Evolutionary conservation across 106 monocot species (phyloP), one percentile per base, ranked within the genome.

Genomic region (Dioscorea dumetorum): DNA sequence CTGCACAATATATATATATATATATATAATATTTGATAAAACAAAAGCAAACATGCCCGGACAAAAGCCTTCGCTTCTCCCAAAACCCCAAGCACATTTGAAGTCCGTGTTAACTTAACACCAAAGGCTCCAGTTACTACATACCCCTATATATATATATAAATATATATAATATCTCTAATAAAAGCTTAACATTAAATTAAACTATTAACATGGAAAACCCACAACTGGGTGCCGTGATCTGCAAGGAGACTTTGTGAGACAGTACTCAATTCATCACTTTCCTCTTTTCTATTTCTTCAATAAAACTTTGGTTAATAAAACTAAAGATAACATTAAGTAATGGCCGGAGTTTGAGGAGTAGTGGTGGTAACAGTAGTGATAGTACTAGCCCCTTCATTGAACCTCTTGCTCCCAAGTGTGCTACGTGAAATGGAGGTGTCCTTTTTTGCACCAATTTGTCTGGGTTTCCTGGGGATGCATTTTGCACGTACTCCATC

Each of bases 401-500:
- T 75, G 56, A 76, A 68, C 67, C 76, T 73, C 68, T 79, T 82
- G 79, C 73, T 82, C 11, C 79, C 76, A 56, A 77, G 74, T 20
- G 70, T 28, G 70, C 76, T 83, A 50, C 83, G 72, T 16, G 83
- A 80, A n/a, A 72, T 73, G 61, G 49, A 32, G 28, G 54, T 48
- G 69, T 59, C 15, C 24, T 70, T 77, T 49, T 66, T 73, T 69
- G 57, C 70, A 23, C 35, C 21, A 14, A 6, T 21, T 22, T 66
- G 50, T 32, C 76, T 75, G 33, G 68, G 48, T 63, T 74, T 86
- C 64, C 89, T 83, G 10, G 93, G 93, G 33, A 93, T 77, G 77
- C 93, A 93, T 59, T 84, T 93, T 19, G 78, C 69, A 33, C 74
- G 76, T n/a, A 75, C 77, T 18, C 70, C 74, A 8, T 81, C 88